Base-by-base conservation (phyloP, 1,284 basidiomycete species). In the Violaceomyces palustris region DNA sequence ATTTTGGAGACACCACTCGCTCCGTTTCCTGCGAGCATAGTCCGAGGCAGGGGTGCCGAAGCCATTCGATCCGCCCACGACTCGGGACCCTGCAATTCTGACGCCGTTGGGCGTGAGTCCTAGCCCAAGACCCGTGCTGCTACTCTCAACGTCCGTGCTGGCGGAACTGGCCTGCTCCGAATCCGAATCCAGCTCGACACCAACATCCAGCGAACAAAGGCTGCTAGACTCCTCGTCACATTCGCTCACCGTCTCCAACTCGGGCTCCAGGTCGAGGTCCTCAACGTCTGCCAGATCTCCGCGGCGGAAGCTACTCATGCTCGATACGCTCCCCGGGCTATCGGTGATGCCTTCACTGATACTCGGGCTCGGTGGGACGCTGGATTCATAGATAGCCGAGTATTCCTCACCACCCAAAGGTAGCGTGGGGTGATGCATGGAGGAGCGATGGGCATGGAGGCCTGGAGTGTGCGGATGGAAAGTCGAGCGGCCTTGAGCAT, bases 281-380 rank as follows among this genome's bases (percentile, higher is more conserved):
- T 71, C 69, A 14, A 67, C 62, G 43, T 71, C 69, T 22, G 64
- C 64, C 21, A 62, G 48, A 14, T 71, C 67, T 32, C 69, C 69
- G 21, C 57, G 61, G 28, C 55, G 54, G 29, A 59, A 63, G 32
- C 61, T 64, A 45, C 39, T 61, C 30, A 64, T 53, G 39, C 62
- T 66, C 7, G 65, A 62, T 18, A 71, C 41, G 28, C 63, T 67
- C 37, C 61, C 64, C 4, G 66, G 64, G 26, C 64, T 67, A 28
- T 60, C 56, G 26, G 56, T 60, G 28, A 60, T 48, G 3, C 47
- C 44, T 15, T 60, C 56, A 40, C 56, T 60, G 48, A 60, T 55
- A 45, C 56, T 60, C 6, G 56, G 56, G 22, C 56, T 60, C 2
- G 56, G 48, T 2, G 56, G 56, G 2, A 60, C 47, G 11, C 23